Conservation (phyloP, 2,329 filamentous ascomycete species). For the Venturia asperata region DNA sequence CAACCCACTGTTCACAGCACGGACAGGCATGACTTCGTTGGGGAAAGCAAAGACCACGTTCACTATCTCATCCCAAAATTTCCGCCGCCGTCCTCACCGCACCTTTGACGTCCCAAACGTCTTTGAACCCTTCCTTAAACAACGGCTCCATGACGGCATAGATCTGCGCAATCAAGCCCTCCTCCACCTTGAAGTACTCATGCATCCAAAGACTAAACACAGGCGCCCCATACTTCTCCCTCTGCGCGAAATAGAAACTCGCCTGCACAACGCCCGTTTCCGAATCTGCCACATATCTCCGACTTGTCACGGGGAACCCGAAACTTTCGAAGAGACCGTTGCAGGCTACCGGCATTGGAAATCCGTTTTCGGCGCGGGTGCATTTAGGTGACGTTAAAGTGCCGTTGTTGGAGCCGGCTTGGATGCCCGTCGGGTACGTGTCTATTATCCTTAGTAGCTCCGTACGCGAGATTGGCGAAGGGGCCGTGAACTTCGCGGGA, state of each 20-base stretch:
- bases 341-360: slow-evolving; percentile 3
- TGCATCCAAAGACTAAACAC: slow-evolving; percentile 10
- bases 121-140: not conserved
- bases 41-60: too few species aligned
- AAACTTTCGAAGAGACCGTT: not conserved
- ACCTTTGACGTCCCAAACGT: not conserved
- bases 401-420: not conserved
- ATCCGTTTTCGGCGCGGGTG: slow-evolving; percentile 1
- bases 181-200: slow-evolving; percentile 17
- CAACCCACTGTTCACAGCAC: too few species aligned
- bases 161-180: not conserved
- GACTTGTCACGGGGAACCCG: not conserved
- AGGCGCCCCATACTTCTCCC: not conserved
- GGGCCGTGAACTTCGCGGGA: not conserved
- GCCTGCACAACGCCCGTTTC: not conserved
- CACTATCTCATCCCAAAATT: not conserved
- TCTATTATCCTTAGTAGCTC: not conserved
- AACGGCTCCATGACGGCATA: slow-evolving; percentile 10
- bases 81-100: not conserved
- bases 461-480: not conserved
- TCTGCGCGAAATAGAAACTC: not conserved
- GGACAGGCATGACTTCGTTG: too few species aligned
- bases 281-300: slow-evolving; percentile 4
- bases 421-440: not conserved
- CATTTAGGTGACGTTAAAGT: not conserved